Base-by-base conservation (phyloP, 2,329 filamentous ascomycete species). In the Aspergillus ruber region DNA sequence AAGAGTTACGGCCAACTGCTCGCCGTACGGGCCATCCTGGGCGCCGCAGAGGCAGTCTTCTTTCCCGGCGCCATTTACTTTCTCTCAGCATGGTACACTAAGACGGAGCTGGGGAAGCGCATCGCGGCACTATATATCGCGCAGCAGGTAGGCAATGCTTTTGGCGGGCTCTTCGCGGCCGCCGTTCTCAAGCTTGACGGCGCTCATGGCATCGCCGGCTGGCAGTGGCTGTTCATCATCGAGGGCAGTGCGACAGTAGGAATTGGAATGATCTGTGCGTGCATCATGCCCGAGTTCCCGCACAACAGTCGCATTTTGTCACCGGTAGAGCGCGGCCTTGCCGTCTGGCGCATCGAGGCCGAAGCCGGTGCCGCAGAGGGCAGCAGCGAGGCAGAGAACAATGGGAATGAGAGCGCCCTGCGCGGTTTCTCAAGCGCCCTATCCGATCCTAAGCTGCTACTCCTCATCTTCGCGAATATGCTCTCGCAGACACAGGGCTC, bases 11-110 rank as follows among this genome's bases (percentile, higher is more conserved):
- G 67, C 4, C 75, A 75, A 52, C 74, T 84, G 68, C 72, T 84
- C 2, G 62, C 70, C 8, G 69, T 69, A 29, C 77, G 81, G 4
- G 83, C 83, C 62, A 76, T 82, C 56, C 65, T 84, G 0, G 81
- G 81, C 3, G 81, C 82, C 50, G 67, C 83, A 43, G 81, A 84
- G 62, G 82, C 83, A 0, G 81, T 81, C 1, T 80, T 78, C 60
- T 80, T 80, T 56, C 73, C 72, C 0, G 73, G 71, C 0, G 67
- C 65, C 0, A 57, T 74, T 1, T 72, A 66, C 47, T 69, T 62
- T 23, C 54, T 74, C 0, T 69, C 65, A 0, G 53, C 64, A 1
- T 75, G 69, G 57, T 75, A 75, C 45, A 74, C 66, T 5, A 60
- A 68, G 8, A 63, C 12, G 2, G 59, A 62, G 27, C 50, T 62